Conservation (phyloP, 106 monocot genomes). For the Agapanthus africanus region DNA sequence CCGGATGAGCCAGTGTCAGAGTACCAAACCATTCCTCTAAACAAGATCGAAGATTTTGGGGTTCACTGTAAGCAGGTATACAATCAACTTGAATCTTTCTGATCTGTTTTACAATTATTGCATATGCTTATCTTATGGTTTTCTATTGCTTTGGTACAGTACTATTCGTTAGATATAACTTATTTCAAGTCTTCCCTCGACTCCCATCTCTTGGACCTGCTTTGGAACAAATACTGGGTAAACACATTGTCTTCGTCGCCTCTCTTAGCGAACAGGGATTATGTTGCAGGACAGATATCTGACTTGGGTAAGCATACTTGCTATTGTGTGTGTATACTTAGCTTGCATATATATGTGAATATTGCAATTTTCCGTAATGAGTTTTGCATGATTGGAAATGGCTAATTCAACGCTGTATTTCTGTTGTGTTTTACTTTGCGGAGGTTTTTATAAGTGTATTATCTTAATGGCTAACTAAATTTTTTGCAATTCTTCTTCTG, state of each 20-base stretch:
- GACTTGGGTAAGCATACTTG: slow-evolving; percentile 63
- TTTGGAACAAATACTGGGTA: slow-evolving; percentile 99
- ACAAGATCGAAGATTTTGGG: slow-evolving; percentile 98
- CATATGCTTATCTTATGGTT: not conserved
- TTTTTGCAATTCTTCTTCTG: not conserved
- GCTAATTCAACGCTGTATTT: not conserved
- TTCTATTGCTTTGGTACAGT: slow-evolving; percentile 38
- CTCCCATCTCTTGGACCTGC: slow-evolving; percentile 81
- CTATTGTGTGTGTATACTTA: slow-evolving; percentile 4
- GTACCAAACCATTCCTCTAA: slow-evolving; percentile 94
- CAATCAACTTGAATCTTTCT: not conserved
- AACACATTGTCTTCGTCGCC: slow-evolving; percentile 94
- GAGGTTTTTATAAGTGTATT: not conserved
- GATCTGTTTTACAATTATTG: not conserved
- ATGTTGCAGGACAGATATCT: slow-evolving; percentile 97
- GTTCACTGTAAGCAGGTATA: slow-evolving; percentile 94
- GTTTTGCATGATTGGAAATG: not conserved
- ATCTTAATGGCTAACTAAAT: not conserved
- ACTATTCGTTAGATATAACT: slow-evolving; percentile 91
- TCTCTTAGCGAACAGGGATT: slow-evolving; percentile 75
- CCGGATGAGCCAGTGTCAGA: slow-evolving; percentile 95
- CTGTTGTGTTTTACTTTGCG: not conserved
- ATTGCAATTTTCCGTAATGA: not conserved
- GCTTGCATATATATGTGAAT: not conserved
- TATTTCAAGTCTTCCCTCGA: slow-evolving; percentile 98